phyloP scores from a whole-genome alignment of 2,329 filamentous ascomycete genomes.

The Trichoderma atroviride region DNA sequence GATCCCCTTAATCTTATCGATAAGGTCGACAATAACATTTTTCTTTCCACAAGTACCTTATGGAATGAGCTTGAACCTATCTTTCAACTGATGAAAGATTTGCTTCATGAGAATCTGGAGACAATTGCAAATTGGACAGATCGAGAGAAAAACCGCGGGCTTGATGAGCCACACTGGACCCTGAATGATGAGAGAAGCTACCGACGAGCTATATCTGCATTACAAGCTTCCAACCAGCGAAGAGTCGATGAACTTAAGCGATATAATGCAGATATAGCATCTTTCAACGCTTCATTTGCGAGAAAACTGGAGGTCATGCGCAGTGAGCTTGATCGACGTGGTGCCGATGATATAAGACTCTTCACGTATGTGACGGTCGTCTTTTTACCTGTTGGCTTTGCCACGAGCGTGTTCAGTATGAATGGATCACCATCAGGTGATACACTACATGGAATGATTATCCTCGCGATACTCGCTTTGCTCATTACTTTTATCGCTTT shows the following conservation, averaged over 20 bases:
- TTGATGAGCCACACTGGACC: background rate
- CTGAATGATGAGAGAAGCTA: background rate
- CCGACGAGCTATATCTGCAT: background rate
- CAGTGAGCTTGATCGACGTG: background rate
- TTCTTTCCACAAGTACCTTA: too few relatives aligned
- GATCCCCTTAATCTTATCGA: too few relatives aligned
- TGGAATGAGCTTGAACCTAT: too few relatives aligned
- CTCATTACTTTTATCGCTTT: too few relatives aligned
- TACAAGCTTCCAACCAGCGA: background rate
- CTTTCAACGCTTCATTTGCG: background rate
- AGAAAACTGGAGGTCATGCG: constrained; percentile 3
- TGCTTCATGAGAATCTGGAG: background rate
- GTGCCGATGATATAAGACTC: background rate
- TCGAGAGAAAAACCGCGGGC: background rate
- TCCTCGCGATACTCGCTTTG: background rate
- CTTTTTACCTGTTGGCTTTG: background rate
- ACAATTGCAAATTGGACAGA: background rate
- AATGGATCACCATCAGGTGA: background rate
- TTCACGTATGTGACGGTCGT: constrained; percentile 2
- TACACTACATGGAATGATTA: background rate
- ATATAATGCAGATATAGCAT: background rate
- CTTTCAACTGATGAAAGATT: background rate
- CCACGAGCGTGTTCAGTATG: background rate
- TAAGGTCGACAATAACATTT: too few relatives aligned
- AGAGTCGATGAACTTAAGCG: background rate